phyloP scores from a whole-genome alignment of 2,329 filamentous ascomycete species.

The Scolecobasidium constrictum region DNA sequence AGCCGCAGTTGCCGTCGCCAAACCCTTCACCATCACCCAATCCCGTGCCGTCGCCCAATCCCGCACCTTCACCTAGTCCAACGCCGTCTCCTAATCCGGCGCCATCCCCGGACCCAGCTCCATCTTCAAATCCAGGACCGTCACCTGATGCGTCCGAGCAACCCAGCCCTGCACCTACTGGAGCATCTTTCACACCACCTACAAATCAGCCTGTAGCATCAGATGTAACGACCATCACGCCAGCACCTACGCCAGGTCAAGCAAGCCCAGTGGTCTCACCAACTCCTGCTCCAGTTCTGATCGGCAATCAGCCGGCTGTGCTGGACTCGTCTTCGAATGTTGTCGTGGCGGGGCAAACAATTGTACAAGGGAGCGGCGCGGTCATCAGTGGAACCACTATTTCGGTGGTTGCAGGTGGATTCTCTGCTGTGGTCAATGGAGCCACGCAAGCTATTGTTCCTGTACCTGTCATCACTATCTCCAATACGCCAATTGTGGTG shows the following conservation, averaged over 20 bases:
- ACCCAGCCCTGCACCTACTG: no score
- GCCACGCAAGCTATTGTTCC: slow-evolving; percentile 1
- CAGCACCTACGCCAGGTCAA: background rate
- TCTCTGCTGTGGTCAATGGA: slow-evolving; percentile 1
- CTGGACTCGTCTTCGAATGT: background rate
- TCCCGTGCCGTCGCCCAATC: no score
- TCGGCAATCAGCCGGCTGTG: background rate
- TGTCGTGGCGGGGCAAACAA: slow-evolving; percentile 7
- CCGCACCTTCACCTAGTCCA: no score
- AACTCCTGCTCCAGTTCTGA: background rate
- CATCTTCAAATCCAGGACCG: no score
- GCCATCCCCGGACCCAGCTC: background rate
- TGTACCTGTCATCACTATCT: background rate
- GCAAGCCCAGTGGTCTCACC: background rate
- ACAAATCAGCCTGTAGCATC: no score
- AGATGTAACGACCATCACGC: no score
- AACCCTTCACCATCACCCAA: no score
- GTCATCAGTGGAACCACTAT: slow-evolving; percentile 4
- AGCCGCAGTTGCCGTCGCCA: no score
- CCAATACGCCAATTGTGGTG: background rate
- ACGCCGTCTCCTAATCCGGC: background rate
- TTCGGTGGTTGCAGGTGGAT: background rate
- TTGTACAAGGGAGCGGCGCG: slow-evolving; percentile 9
- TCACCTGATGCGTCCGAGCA: no score
- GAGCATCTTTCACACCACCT: no score